Conservation (phyloP, 768 basidiomycete species). For the Boletus reticuloceps region DNA sequence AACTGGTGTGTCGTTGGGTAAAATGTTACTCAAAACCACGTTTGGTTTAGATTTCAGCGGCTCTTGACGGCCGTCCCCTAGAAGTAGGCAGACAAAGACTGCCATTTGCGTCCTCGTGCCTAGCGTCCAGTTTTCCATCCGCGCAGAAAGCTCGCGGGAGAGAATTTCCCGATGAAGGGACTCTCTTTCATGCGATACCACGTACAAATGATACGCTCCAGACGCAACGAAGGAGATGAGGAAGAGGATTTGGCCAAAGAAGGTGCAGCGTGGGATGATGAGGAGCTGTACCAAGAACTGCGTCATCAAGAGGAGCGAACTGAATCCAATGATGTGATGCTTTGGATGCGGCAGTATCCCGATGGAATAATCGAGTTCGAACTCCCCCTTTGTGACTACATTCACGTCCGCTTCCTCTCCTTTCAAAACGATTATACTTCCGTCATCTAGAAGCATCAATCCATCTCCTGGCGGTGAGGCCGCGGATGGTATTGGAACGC, state of each 20-base stretch:
- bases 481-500: slow-evolving; percentile 21
- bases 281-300: slow-evolving; percentile 34
- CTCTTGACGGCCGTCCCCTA: slow-evolving; percentile 8
- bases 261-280: slow-evolving; percentile 25
- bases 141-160: slow-evolving; percentile 1
- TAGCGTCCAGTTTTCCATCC: slow-evolving; percentile 11
- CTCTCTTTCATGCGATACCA: slow-evolving; percentile 32
- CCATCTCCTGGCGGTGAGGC: slow-evolving; percentile 32
- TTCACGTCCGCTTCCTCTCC: slow-evolving; percentile 30
- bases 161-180: slow-evolving; percentile 19
- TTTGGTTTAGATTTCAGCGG: slow-evolving; percentile 1
- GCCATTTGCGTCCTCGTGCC: slow-evolving; percentile 30
- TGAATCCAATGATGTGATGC: slow-evolving; percentile 17
- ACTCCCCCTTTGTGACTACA: slow-evolving; percentile 31
- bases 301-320: slow-evolving; percentile 24
- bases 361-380: slow-evolving; percentile 25
- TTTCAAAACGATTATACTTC: slow-evolving; percentile 24
- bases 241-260: slow-evolving; percentile 34
- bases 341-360: slow-evolving; percentile 2
- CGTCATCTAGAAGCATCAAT: slow-evolving; percentile 19
- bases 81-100: slow-evolving; percentile 24
- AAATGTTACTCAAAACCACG: slow-evolving; percentile 9
- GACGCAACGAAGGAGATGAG: slow-evolving; percentile 29
- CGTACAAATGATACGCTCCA: slow-evolving; percentile 31
- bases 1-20: slow-evolving; percentile 29